These are phyloP conservation scores for Insectozyma bohioensis DNA, from an alignment of 1,139 yeast species.

Conservation along the genomic window DNA sequence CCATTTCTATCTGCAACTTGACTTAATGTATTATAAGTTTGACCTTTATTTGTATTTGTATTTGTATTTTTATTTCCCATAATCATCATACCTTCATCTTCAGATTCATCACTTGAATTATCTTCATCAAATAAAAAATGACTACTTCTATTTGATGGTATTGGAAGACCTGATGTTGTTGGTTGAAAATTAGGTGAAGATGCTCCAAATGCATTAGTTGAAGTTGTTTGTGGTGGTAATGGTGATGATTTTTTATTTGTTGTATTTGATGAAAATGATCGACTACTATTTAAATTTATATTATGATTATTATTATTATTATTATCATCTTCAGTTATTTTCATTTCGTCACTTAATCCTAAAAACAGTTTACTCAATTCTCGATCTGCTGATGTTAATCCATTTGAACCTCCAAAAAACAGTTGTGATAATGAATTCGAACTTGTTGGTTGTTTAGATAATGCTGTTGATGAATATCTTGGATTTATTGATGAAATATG, in stretches of 20 bases:
- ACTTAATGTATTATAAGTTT: constrained; percentile 43
- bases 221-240: constrained; percentile 47
- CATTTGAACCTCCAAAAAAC: constrained; percentile 24
- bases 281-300: no score
- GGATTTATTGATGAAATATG: constrained; percentile 34
- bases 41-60: constrained; percentile 7
- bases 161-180: constrained; percentile 5
- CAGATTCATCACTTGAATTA: constrained; percentile 22
- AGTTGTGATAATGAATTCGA: constrained; percentile 38
- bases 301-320: no score
- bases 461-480: constrained; percentile 33
- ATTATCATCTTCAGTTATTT: no score
- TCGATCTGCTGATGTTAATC: constrained; percentile 4
- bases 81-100: constrained; percentile 22
- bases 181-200: constrained; percentile 20
- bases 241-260: constrained; percentile 40
- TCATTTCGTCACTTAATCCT: constrained; percentile 19
- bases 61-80: constrained; percentile 9
- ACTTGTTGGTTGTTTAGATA: constrained; percentile 43
- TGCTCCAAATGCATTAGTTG: constrained; percentile 39
- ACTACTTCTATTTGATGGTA: constrained; percentile 12
- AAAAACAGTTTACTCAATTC: constrained; percentile 29
- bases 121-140: constrained; percentile 36
- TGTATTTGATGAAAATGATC: constrained; percentile 23
- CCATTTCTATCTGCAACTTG: constrained; percentile 53